These are phyloP conservation scores for Oryza rufipogon DNA, from an alignment of 176 grass and related monocot species.

Conservation along the genomic window DNA sequence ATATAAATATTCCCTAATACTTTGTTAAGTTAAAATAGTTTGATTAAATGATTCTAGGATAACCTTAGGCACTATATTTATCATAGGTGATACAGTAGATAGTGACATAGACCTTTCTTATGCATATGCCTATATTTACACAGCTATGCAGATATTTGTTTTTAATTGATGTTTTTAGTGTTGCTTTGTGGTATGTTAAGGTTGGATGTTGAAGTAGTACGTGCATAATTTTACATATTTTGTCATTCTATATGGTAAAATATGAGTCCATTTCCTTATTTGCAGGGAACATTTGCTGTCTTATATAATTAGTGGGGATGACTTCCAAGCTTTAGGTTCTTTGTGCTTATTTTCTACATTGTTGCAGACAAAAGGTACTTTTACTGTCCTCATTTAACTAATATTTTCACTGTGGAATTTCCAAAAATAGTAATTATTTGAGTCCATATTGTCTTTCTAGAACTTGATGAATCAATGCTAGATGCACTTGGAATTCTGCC, in stretches of 20 bases:
- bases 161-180: background rate
- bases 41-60: conserved; percentile 7
- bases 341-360: conserved; percentile 89
- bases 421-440: conserved; percentile 30
- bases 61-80: background rate
- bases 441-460: conserved; percentile 48
- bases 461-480: conserved; percentile 96
- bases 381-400: conserved; percentile 25
- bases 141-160: background rate
- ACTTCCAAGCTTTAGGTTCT: conserved; percentile 91
- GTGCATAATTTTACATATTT: background rate
- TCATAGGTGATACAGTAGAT: background rate
- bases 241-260: conserved; percentile 25
- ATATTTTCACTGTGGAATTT: conserved; percentile 16
- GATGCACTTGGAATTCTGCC: conserved; percentile 99
- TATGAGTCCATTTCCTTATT: conserved; percentile 35
- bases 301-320: conserved; percentile 68
- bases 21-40: conserved; percentile 26
- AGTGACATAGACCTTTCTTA: conserved; percentile 9
- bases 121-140: conserved; percentile 5
- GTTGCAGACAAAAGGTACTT: conserved; percentile 94
- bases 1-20: conserved; percentile 1
- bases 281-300: conserved; percentile 87
- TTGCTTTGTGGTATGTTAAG: conserved; percentile 8
- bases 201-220: conserved; percentile 27